Evolutionary conservation across 345 rosid genomes (phyloP).

Genomic region (Lepidium sativum): DNA sequence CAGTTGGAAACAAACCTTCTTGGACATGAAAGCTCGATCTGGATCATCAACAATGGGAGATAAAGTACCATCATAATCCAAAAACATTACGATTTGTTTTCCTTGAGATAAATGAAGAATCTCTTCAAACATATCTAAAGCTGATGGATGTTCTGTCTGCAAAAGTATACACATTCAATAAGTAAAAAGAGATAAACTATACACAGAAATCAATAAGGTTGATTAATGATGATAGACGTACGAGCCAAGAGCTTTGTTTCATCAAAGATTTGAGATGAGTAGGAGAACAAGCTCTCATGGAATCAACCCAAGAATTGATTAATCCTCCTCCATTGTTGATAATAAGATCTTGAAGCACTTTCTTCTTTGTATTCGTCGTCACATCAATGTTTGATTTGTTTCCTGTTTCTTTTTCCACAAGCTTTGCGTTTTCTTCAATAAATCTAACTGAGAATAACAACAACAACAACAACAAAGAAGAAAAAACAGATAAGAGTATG

Average conservation of each 20-base stretch:
- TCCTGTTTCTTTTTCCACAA: slow-evolving; percentile 40
- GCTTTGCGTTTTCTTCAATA: slow-evolving; percentile 25
- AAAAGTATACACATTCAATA: slow-evolving; percentile 29
- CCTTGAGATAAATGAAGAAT: slow-evolving; percentile 55
- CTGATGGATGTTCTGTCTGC: slow-evolving; percentile 81
- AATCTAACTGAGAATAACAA: slow-evolving; percentile 33
- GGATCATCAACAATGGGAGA: slow-evolving; percentile 95
- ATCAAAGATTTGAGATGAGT: slow-evolving; percentile 40
- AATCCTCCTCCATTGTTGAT: slow-evolving; percentile 36
- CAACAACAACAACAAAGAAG: no score
- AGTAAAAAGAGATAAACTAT: slow-evolving; percentile 19
- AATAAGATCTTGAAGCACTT: slow-evolving; percentile 25
- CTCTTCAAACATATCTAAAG: slow-evolving; percentile 66
- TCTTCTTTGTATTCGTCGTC: slow-evolving; percentile 1
- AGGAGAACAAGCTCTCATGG: slow-evolving; percentile 88
- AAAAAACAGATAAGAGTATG: not conserved
- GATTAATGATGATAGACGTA: no score
- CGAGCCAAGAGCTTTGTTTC: slow-evolving; percentile 20
- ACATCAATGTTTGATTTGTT: slow-evolving; percentile 15
- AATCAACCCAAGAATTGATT: slow-evolving; percentile 62
- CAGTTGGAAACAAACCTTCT: no score
- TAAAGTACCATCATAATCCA: slow-evolving; percentile 94
- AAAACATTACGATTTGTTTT: slow-evolving; percentile 81
- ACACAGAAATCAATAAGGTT: no score
- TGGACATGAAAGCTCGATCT: slow-evolving; percentile 82